Base-by-base conservation (phyloP, 2,329 filamentous ascomycete species). In the Apiospora aurea region DNA sequence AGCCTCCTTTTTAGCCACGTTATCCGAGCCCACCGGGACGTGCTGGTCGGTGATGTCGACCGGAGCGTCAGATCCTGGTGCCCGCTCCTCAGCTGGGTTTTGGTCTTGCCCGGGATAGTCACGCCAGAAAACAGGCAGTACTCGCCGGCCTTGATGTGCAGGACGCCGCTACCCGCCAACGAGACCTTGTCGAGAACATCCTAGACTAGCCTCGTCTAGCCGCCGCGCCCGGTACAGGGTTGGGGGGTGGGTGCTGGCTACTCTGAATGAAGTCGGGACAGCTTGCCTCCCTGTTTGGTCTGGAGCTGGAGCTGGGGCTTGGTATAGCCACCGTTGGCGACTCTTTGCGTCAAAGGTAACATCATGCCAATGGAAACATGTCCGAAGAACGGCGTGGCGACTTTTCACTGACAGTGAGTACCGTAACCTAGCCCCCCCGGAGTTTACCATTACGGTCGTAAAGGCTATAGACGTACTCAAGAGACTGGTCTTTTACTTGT, bases 191-290 rank as follows among this genome's bases (percentile, higher is more conserved):
- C 34, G 34, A 67, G 34, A 34, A n/a, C 61, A 24, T 43, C 34
- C 21, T 67, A 21, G 61, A 67, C 43, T 1, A 10, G 34, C 21
- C n/a, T 41, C 4, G 61, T 43, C 34, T 67, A 8, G n/a, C 24
- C 61, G 4, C 61, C 34, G 61, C n/a, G n/a, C n/a, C n/a, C n/a
- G n/a, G n/a, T n/a, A n/a, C n/a, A n/a, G n/a, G n/a, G n/a, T n/a
- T n/a, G n/a, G n/a, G n/a, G n/a, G n/a, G n/a, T n/a, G n/a, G n/a
- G n/a, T n/a, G n/a, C n/a, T n/a, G n/a, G n/a, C n/a, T n/a, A n/a
- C n/a, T n/a, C n/a, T n/a, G n/a, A n/a, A n/a, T n/a, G 41, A 67
- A 67, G 34, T 67, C 61, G 34, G 61, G 61, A n/a, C 13, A 67
- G 61, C 34, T 44, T 41, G 41, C 24, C 18, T 13, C 34, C 61